These are phyloP conservation scores for Cordyceps fumosorosea DNA, from an alignment of 2,329 filamentous ascomycete species.

Conservation along the genomic window DNA sequence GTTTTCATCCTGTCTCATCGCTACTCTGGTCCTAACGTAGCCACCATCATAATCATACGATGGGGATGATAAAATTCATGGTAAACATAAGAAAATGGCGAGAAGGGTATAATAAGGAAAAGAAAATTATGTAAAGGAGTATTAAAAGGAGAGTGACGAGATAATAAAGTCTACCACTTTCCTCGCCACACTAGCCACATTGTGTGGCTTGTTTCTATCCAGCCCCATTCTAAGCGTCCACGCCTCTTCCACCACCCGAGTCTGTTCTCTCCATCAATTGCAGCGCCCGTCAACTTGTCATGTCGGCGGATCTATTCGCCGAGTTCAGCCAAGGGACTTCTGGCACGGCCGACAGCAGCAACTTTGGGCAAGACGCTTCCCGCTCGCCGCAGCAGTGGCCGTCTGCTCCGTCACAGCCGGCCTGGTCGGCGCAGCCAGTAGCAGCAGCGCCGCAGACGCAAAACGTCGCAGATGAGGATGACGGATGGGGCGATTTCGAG, in stretches of 20 bases:
- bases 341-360: background rate
- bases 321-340: conserved; percentile 10
- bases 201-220: background rate
- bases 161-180: too few relatives aligned
- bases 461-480: conserved; percentile 43
- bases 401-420: conserved; percentile 22
- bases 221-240: background rate
- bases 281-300: background rate
- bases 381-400: conserved; percentile 26
- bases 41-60: too few relatives aligned
- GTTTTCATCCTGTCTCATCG: background rate
- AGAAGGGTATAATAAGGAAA: too few relatives aligned
- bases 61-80: too few relatives aligned
- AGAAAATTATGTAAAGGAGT: too few relatives aligned
- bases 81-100: too few relatives aligned
- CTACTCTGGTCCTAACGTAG: too few relatives aligned
- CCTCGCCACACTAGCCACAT: background rate
- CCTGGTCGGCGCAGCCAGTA: conserved; percentile 15
- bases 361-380: background rate
- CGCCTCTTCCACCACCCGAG: background rate
- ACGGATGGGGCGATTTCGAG: conserved; percentile 65
- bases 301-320: conserved; percentile 14
- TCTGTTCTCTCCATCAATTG: background rate
- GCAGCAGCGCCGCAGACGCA: conserved; percentile 13
- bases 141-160: too few relatives aligned